These are phyloP conservation scores for Veloboletus limbatus DNA, from an alignment of 1,284 basidiomycete genomes.

Conservation along the genomic window DNA sequence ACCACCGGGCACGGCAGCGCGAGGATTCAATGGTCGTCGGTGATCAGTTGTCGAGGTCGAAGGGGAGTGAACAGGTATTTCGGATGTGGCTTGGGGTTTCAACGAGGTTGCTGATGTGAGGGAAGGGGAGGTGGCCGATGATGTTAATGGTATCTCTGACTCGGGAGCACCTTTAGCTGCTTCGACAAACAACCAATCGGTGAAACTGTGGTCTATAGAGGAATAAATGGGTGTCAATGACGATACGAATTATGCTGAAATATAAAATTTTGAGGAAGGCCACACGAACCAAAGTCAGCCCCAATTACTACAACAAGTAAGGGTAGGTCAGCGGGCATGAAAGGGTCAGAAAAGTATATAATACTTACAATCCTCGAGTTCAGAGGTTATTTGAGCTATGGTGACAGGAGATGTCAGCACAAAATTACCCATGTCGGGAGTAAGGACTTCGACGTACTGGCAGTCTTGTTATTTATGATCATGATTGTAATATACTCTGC, in stretches of 20 bases:
- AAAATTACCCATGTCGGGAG: background rate
- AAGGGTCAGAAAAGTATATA: constrained; percentile 11
- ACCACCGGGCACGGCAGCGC: constrained; percentile 34
- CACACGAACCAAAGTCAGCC: constrained; percentile 63
- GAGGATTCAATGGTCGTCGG: constrained; percentile 44
- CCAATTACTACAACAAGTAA: constrained; percentile 60
- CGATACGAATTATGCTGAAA: constrained; percentile 12
- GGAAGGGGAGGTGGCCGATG: constrained; percentile 37
- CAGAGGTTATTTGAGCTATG: constrained; percentile 75
- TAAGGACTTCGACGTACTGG: constrained; percentile 46
- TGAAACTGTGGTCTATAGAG: constrained; percentile 66
- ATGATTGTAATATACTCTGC: constrained; percentile 90
- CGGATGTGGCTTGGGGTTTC: constrained; percentile 22
- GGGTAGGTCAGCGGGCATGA: constrained; percentile 16
- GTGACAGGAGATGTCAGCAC: constrained; percentile 15
- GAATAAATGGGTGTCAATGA: constrained; percentile 5
- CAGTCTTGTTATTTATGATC: constrained; percentile 87
- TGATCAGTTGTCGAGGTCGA: constrained; percentile 36
- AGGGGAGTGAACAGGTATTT: constrained; percentile 25
- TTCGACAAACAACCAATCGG: constrained; percentile 80
- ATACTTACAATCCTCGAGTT: constrained; percentile 76
- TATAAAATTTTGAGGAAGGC: constrained; percentile 1
- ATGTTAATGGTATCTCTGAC: constrained; percentile 35
- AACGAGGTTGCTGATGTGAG: constrained; percentile 12
- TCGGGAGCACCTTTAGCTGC: constrained; percentile 66